A percentile compares a stretch with the other conserved stretches of the same genome.
Conservation (phyloP, 2,329 filamentous ascomycete genomes). For the Claviceps sp. region DNA sequence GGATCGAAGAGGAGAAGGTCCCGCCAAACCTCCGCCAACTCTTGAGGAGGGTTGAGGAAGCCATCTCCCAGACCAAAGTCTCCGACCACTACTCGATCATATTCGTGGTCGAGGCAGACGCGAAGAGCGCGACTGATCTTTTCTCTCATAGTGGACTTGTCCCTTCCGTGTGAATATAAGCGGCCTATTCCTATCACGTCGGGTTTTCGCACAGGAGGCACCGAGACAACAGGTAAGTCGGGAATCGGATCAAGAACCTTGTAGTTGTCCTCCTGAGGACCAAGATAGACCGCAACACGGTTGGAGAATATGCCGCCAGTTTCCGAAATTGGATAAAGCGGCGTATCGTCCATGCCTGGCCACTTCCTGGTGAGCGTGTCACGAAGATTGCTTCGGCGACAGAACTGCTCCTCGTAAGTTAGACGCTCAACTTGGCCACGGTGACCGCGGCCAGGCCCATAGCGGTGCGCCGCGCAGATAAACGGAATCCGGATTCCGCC, state of each 20-base stretch:
- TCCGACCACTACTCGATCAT: constrained; percentile 45
- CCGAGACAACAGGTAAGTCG: constrained; percentile 57
- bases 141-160: constrained; percentile 56
- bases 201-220: constrained; percentile 60
- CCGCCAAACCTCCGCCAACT: constrained; percentile 52
- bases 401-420: constrained; percentile 51
- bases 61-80: constrained; percentile 53
- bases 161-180: constrained; percentile 58
- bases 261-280: constrained; percentile 49
- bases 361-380: constrained; percentile 52
- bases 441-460: constrained; percentile 67
- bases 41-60: constrained; percentile 50
- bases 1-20: constrained; percentile 50
- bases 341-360: constrained; percentile 26
- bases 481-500: constrained; percentile 42
- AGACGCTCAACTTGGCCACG: constrained; percentile 46
- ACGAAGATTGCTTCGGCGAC: constrained; percentile 59
- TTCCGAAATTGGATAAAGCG: constrained; percentile 59
- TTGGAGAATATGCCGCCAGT: constrained; percentile 58
- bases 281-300: constrained; percentile 59
- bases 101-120: constrained; percentile 49
- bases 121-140: constrained; percentile 59
- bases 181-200: constrained; percentile 55
- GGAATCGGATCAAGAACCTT: constrained; percentile 40
- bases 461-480: constrained; percentile 63